A percentile compares a stretch with the other conserved stretches of the same genome.
These are phyloP conservation scores for Podospora appendiculata DNA, from an alignment of 495 filamentous ascomycete species.

Conservation along the genomic window DNA sequence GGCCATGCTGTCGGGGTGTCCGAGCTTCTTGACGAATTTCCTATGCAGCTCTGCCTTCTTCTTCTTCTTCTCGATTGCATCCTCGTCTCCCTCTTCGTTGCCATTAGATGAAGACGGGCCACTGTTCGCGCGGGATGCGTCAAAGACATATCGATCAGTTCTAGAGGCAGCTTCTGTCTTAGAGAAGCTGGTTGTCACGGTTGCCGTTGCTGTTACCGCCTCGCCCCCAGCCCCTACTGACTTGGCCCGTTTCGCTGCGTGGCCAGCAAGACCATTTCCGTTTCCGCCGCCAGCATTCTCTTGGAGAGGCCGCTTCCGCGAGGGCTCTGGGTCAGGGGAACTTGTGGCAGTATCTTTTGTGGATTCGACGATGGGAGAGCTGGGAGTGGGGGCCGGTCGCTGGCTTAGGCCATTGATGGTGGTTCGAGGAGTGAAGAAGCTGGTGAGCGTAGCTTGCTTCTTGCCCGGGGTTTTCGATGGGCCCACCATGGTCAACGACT, in stretches of 20 bases:
- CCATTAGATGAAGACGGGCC: constrained; percentile 9
- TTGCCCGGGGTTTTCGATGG: constrained; percentile 34
- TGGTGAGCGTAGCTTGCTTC: constrained; percentile 77
- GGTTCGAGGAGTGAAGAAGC: constrained; percentile 72
- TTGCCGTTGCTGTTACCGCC: constrained; percentile 3
- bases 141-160: constrained; percentile 40
- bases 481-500: constrained; percentile 25
- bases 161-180: constrained; percentile 15
- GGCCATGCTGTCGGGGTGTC: constrained; percentile 70
- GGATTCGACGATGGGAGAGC: constrained; percentile 2
- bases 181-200: neutral
- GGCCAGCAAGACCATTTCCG: constrained; percentile 13
- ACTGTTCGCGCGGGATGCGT: constrained; percentile 17
- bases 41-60: constrained; percentile 67
- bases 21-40: constrained; percentile 85
- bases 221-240: constrained; percentile 16
- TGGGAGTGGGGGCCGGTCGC: constrained; percentile 10
- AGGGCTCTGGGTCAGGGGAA: constrained; percentile 1
- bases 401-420: constrained; percentile 22
- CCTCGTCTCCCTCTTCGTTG: constrained; percentile 41
- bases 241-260: constrained; percentile 36
- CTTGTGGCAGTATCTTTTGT: constrained; percentile 5
- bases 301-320: constrained; percentile 38
- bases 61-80: constrained; percentile 31
- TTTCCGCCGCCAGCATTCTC: constrained; percentile 34